Percentiles rank a stretch among this genome's conserved stretches.
phyloP scores from a whole-genome alignment of 306 rosid species.

The Cicer arietinum region DNA sequence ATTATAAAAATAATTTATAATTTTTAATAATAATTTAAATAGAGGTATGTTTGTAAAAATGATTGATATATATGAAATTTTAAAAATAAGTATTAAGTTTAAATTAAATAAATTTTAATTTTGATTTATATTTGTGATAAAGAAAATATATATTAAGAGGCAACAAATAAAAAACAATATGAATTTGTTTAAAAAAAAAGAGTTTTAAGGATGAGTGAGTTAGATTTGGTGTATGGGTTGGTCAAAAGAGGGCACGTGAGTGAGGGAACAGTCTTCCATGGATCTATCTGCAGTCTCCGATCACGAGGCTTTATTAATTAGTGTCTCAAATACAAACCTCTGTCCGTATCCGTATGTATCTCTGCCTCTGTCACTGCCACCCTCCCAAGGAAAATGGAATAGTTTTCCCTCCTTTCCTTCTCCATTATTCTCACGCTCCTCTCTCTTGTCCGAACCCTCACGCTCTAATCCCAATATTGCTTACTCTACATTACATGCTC shows the following conservation, averaged over 20 bases:
- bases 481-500: too few relatives aligned
- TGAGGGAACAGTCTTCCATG: constrained; percentile 93
- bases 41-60: too few relatives aligned
- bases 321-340: constrained; percentile 54
- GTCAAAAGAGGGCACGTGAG: constrained; percentile 98
- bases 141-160: too few relatives aligned
- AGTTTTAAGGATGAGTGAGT: neutral
- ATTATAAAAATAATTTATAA: too few relatives aligned
- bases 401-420: constrained; percentile 35
- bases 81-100: too few relatives aligned
- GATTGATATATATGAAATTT: too few relatives aligned
- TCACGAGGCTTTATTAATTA: constrained; percentile 82
- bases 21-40: too few relatives aligned
- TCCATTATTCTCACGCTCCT: constrained; percentile 44
- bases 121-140: too few relatives aligned
- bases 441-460: constrained; percentile 29
- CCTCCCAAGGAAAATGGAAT: constrained; percentile 89
- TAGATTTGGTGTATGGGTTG: constrained; percentile 56
- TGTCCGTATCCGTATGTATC: constrained; percentile 88
- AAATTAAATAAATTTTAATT: too few relatives aligned
- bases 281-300: constrained; percentile 98
- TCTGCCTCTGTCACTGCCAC: constrained; percentile 68
- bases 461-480: constrained; percentile 53
- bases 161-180: too few relatives aligned
- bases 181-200: neutral